A percentile compares a stretch with the other conserved stretches of the same genome.
Evolutionary conservation across 805 yeast species (phyloP).

Genomic region (Schwanniomyces sp.): DNA sequence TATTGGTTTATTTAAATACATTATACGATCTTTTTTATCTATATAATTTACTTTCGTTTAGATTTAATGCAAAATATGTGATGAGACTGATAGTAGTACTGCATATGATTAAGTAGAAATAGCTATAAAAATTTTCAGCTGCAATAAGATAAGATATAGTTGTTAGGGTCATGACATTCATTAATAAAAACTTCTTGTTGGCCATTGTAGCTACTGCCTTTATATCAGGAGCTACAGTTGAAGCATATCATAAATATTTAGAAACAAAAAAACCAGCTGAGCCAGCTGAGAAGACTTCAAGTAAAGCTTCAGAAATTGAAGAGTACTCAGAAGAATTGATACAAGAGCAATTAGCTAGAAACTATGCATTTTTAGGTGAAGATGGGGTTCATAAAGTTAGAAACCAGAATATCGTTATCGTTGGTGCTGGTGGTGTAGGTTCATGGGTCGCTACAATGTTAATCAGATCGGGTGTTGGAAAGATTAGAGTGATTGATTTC

Average conservation of each 20-base stretch:
- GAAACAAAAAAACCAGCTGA: background rate
- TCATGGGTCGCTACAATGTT: conserved; percentile 94
- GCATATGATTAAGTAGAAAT: background rate
- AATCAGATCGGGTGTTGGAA: conserved; percentile 85
- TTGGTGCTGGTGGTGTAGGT: conserved; percentile 98
- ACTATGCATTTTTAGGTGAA: conserved; percentile 87
- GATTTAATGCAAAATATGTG: background rate
- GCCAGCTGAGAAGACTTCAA: background rate
- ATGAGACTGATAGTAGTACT: background rate
- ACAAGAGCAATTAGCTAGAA: conserved; percentile 89
- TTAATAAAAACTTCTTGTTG: conserved; percentile 11
- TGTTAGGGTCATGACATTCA: conserved; percentile 3
- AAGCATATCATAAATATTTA: conserved; percentile 28
- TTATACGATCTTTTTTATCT: background rate
- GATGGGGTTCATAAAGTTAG: conserved; percentile 79
- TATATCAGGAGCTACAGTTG: conserved; percentile 34
- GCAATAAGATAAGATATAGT: background rate
- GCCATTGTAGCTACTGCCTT: conserved; percentile 29
- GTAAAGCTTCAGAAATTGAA: conserved; percentile 3
- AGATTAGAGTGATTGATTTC: conserved; percentile 81
- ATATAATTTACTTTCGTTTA: background rate
- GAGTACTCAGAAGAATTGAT: conserved; percentile 63
- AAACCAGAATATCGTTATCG: conserved; percentile 68
- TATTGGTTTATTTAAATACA: too few species aligned
- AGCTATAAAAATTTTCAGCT: background rate